Evolutionary conservation across 2,329 filamentous ascomycete genomes (phyloP).

Genomic region (Diaporthe humulicola): DNA sequence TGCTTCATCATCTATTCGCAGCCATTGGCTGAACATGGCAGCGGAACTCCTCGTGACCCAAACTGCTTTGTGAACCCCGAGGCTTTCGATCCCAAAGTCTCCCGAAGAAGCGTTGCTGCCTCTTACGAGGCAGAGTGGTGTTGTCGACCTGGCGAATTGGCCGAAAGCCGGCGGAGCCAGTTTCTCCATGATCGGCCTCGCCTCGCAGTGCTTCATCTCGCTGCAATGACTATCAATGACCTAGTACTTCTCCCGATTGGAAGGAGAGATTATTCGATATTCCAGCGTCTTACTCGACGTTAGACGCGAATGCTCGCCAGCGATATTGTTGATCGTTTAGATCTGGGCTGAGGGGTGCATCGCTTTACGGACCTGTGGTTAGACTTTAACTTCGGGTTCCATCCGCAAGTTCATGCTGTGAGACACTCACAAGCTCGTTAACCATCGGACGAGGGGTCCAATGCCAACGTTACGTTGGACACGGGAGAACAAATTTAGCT

Average conservation of each 20-base stretch:
- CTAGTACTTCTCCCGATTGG: neutral
- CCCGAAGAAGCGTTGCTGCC: neutral
- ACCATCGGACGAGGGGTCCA: neutral
- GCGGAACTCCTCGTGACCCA: neutral
- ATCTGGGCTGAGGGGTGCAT: neutral
- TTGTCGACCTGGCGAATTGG: neutral
- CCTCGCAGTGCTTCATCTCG: constrained; percentile 11
- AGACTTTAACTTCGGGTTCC: neutral
- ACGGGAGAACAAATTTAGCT: neutral
- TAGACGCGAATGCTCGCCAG: neutral
- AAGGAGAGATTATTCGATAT: neutral
- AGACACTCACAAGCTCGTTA: neutral
- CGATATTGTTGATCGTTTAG: neutral
- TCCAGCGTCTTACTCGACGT: neutral
- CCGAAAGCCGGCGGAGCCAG: neutral
- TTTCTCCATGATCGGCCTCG: constrained; percentile 15
- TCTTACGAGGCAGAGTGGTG: neutral
- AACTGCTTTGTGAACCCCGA: neutral
- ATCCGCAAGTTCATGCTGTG: constrained; percentile 5
- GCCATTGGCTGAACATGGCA: neutral
- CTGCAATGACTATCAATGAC: neutral
- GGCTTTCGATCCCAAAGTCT: neutral
- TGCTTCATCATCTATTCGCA: neutral
- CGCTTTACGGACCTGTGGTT: too few species aligned
- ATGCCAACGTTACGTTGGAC: constrained; percentile 7